Percentiles rank a stretch among this genome's conserved stretches.
These are phyloP conservation scores for Penicillium hordei DNA, from an alignment of 2,329 filamentous ascomycete genomes.

Conservation along the genomic window DNA sequence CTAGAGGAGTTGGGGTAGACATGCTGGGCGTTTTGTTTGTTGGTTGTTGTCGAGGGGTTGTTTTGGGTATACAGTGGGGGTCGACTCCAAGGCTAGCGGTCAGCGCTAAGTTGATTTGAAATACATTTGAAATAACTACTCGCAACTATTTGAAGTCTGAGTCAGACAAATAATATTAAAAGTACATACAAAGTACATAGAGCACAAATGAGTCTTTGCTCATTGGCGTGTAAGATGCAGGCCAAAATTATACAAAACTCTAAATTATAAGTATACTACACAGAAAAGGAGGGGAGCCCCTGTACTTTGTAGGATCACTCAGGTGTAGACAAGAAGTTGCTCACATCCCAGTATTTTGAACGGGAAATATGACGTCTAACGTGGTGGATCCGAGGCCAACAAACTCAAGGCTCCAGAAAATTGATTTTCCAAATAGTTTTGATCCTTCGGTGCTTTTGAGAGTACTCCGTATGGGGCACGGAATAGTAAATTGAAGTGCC, in stretches of 20 bases:
- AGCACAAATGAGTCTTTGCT: background rate
- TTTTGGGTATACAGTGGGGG: background rate
- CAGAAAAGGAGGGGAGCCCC: background rate
- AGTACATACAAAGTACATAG: background rate
- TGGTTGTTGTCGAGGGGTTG: background rate
- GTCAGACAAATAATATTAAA: no score
- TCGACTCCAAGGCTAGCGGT: background rate
- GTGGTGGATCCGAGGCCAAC: no score
- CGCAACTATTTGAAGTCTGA: background rate
- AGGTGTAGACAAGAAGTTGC: no score
- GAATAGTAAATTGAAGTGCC: no score
- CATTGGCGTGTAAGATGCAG: background rate
- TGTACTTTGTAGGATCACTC: background rate
- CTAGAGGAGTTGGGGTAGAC: background rate
- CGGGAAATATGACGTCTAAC: no score
- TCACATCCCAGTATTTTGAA: no score
- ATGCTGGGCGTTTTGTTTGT: background rate
- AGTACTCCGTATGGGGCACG: no score
- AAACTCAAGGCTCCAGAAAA: no score
- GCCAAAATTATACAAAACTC: background rate
- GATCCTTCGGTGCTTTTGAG: no score
- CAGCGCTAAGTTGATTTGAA: background rate
- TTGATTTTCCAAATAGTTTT: no score
- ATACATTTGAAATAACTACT: no score
- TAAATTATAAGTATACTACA: background rate